Evolutionary conservation across 2,329 filamentous ascomycete genomes (phyloP).

Genomic region (Elsinoe ampelina): DNA sequence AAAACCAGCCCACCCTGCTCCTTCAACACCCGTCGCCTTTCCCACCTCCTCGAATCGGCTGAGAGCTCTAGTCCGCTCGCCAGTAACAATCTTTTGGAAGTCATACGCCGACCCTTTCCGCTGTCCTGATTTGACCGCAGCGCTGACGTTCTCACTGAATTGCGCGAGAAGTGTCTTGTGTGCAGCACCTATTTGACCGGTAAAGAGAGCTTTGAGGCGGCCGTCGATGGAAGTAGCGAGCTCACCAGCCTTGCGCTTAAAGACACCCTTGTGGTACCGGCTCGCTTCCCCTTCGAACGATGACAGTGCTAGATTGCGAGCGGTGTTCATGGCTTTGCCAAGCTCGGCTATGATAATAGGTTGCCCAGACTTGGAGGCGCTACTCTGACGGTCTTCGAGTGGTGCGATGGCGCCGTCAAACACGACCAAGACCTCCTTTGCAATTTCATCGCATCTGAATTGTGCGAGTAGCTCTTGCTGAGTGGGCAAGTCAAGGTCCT

Average conservation of each 20-base stretch:
- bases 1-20: constrained; percentile 81
- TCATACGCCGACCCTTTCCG: constrained; percentile 87
- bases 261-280: constrained; percentile 94
- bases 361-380: constrained; percentile 62
- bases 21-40: constrained; percentile 63
- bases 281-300: constrained; percentile 87
- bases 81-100: constrained; percentile 84
- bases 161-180: constrained; percentile 78
- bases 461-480: constrained; percentile 95
- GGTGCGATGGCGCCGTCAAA: constrained; percentile 79
- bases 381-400: constrained; percentile 76
- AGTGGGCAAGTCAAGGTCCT: constrained; percentile 90
- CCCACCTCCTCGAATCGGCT: constrained; percentile 68
- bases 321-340: constrained; percentile 60
- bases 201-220: constrained; percentile 79
- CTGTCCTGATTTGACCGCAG: constrained; percentile 80
- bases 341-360: constrained; percentile 64
- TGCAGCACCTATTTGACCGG: constrained; percentile 75
- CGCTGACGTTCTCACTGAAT: constrained; percentile 81
- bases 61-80: constrained; percentile 69
- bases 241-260: constrained; percentile 73
- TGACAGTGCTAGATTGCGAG: constrained; percentile 64
- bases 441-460: constrained; percentile 95
- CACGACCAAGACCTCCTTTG: constrained; percentile 70
- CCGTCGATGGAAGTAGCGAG: constrained; percentile 78